phyloP scores from a whole-genome alignment of 2,329 filamentous ascomycete species.

The Volutella citrinella region DNA sequence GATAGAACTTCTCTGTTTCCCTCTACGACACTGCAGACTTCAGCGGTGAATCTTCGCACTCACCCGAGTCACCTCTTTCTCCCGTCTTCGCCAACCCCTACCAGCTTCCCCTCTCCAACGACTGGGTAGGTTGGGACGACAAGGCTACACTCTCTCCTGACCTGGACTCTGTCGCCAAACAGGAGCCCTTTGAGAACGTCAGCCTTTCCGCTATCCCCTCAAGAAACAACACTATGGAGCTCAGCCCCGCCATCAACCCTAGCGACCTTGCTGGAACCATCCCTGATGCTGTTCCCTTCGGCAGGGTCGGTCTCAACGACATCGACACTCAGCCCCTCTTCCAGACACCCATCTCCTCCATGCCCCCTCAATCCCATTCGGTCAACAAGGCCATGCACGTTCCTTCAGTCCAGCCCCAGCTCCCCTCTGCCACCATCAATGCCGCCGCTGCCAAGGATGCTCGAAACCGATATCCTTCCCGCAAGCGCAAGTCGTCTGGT shows the following conservation, averaged over 20 bases:
- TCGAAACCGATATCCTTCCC: slow-evolving; percentile 22
- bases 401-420: background rate
- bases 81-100: slow-evolving; percentile 25
- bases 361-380: slow-evolving; percentile 22
- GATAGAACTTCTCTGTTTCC: slow-evolving; percentile 18
- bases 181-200: slow-evolving; percentile 26
- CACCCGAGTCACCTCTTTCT: slow-evolving; percentile 25
- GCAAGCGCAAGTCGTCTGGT: slow-evolving; percentile 32
- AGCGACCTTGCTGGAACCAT: slow-evolving; percentile 24
- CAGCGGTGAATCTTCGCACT: slow-evolving; percentile 26
- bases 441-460: slow-evolving; percentile 18
- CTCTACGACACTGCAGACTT: slow-evolving; percentile 28
- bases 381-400: slow-evolving; percentile 20
- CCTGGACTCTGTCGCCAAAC: slow-evolving; percentile 23
- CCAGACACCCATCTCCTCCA: slow-evolving; percentile 24
- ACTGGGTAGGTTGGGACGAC: slow-evolving; percentile 27
- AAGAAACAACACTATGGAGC: slow-evolving; percentile 25
- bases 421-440: slow-evolving; percentile 13
- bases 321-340: slow-evolving; percentile 26
- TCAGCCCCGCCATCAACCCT: slow-evolving; percentile 26
- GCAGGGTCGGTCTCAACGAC: slow-evolving; percentile 25
- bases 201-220: slow-evolving; percentile 24
- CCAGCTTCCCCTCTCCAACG: slow-evolving; percentile 25
- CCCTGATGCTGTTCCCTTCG: slow-evolving; percentile 23
- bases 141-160: slow-evolving; percentile 26